Base-by-base conservation (phyloP, 2,329 filamentous ascomycete species). In the Hysterium pulicare region DNA sequence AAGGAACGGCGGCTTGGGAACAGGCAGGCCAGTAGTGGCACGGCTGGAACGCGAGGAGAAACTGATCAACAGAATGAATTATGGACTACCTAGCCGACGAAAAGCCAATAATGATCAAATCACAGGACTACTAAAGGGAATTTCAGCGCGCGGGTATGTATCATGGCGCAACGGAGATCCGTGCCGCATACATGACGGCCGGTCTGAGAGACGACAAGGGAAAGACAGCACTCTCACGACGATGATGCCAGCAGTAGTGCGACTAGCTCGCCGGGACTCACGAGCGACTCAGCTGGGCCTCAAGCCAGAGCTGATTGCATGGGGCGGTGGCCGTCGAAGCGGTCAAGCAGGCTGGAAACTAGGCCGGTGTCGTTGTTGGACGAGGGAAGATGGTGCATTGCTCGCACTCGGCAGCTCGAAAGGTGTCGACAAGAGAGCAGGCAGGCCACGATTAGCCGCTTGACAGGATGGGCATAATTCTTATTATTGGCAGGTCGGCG, bases 151-250 rank as follows among this genome's bases (percentile, higher is more conserved):
- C 62, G 61, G 61, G 62, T 64, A 61, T 61, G 64, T 65, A 66
- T 60, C 62, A 66, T 66, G 62, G 64, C 62, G 63, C 64, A 66
- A 66, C 59, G 57, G 57, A 60, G 58, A 61, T 61, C 59, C 58
- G 62, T 64, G 64, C 62, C 54, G 62, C 50, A 50, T 42, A 17
- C 11, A 26, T 33, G 40, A 19, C 30, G 33, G 32, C 21, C 32
- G 21, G 23, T 35, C 32, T 26, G 10, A 24, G 33, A 43, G 53
- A 33, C 38, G 21, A 33, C 17, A 16, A 38, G 26, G 35, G 33
- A 36, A 41, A 40, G 38, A 31, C 28, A 42, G 11, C 32, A 39
- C 47, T 45, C 40, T 44, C 42, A 51, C 53, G 49, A 53, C 50
- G 47, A 57, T 55, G 53, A 61, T 55, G 55, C 51, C 50, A 55